Percentiles rank a stretch among this genome's conserved stretches.
These are phyloP conservation scores for Coemansia sp. DNA, from an alignment of 192 early-diverging fungal genomes.

Conservation along the genomic window DNA sequence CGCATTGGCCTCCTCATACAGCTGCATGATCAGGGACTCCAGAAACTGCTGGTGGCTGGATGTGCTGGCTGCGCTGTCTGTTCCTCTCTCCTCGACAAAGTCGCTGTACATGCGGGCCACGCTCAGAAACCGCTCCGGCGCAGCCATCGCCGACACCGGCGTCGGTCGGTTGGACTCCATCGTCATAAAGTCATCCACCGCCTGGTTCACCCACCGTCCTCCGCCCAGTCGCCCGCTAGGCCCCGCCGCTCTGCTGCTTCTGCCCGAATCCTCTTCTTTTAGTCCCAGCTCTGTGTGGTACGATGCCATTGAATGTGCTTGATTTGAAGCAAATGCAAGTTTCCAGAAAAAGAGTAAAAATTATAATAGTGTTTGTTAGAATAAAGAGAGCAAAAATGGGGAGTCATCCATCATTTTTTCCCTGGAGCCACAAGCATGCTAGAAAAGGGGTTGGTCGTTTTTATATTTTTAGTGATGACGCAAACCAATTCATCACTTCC, in stretches of 20 bases:
- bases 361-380: background rate
- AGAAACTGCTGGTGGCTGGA: conserved; percentile 47
- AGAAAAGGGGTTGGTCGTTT: background rate
- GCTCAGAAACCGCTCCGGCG: conserved; percentile 42
- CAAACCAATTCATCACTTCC: too few species aligned
- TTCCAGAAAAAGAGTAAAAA: conserved; percentile 6
- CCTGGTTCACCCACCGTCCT: conserved; percentile 36
- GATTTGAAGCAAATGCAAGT: conserved; percentile 5
- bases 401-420: too few species aligned
- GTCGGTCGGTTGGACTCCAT: conserved; percentile 39
- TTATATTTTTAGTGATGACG: too few species aligned
- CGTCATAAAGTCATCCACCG: conserved; percentile 45
- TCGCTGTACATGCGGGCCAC: conserved; percentile 47
- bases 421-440: background rate
- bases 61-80: background rate
- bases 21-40: conserved; percentile 42
- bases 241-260: conserved; percentile 10
- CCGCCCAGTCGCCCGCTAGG: conserved; percentile 6
- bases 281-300: conserved; percentile 42
- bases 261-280: conserved; percentile 35
- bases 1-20: conserved; percentile 44
- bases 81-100: conserved; percentile 16
- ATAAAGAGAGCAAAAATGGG: too few species aligned
- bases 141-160: conserved; percentile 32
- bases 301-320: conserved; percentile 33